Base-by-base conservation (phyloP, 139 green algal genomes). In the Closterium sp. region DNA sequence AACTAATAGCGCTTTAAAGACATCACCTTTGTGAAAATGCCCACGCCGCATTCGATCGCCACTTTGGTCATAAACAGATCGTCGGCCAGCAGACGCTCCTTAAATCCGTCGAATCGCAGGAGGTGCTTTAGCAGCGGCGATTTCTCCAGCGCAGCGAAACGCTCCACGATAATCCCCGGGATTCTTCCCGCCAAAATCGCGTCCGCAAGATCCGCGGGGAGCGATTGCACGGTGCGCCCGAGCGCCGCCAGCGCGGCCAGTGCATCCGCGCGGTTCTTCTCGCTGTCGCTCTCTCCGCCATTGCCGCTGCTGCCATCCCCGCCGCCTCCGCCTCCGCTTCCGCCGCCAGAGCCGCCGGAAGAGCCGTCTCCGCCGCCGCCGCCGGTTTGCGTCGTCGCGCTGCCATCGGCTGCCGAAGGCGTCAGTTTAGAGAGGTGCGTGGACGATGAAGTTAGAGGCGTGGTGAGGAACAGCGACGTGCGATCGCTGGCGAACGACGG, bases 41-140 rank as follows among this genome's bases (percentile, higher is more conserved):
- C 98, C 91, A 99, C 99, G 93, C 98, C 98, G 34, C 96, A 96
- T 95, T 97, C 94, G 30, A 95, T 92, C 36, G 89, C 94, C 55
- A 99, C 94, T 95, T 99, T 99, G 91, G 98, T 94, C 66, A 97
- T 89, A 91, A 99, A 99, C 64, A 91, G 93, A 33, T 97, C 96
- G 93, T 99, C 98, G 0, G 96, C 97, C 92, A 99, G 94, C 83
- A 99, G 93, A 7, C 97, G 96, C 93, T 99, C 97, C 6, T 97
- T 95, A 94, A 99, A 98, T 34, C 98, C 97, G 94, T 19, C 43
- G 81, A 95, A 95, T 1, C 87, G 90, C 85, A 95, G 86, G 2
- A 95, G 55, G 38, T 55, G 84, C 31, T 86, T 28, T 6, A 95
- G 28, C 16, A 95, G 43, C 34, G 69, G 88, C 43, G 33, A 94